These are phyloP conservation scores for Scedosporium minutisporum DNA, from an alignment of 2,329 filamentous ascomycete species.

Conservation along the genomic window DNA sequence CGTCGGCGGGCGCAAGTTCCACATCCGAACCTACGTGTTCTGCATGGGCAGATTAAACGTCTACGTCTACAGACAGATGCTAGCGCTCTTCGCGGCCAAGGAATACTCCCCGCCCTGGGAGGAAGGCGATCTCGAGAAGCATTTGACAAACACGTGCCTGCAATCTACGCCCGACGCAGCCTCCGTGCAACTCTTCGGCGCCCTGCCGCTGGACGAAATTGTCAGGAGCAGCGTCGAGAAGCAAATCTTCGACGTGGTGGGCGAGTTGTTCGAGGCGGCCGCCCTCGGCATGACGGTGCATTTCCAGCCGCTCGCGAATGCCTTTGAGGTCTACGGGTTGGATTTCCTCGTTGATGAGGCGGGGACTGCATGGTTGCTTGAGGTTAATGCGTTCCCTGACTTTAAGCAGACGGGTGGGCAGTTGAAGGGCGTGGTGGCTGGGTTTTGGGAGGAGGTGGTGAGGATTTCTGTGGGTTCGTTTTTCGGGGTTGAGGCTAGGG, in stretches of 20 bases:
- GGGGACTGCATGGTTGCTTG: slow-evolving; percentile 65
- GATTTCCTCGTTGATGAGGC: slow-evolving; percentile 73
- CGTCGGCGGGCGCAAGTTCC: slow-evolving; percentile 74
- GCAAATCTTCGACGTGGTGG: slow-evolving; percentile 66
- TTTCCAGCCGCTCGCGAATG: slow-evolving; percentile 81
- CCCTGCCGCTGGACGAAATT: slow-evolving; percentile 43
- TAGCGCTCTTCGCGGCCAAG: slow-evolving; percentile 79
- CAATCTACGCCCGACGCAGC: slow-evolving; percentile 49
- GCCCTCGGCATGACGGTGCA: slow-evolving; percentile 76
- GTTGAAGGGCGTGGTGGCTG: slow-evolving; percentile 60
- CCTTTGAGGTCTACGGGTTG: slow-evolving; percentile 84
- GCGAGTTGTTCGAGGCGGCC: slow-evolving; percentile 77
- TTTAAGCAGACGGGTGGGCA: slow-evolving; percentile 88
- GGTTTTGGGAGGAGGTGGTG: slow-evolving; percentile 68
- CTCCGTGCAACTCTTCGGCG: slow-evolving; percentile 68
- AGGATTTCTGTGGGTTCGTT: slow-evolving; percentile 57
- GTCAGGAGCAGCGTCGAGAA: slow-evolving; percentile 57
- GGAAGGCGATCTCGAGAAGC: slow-evolving; percentile 50
- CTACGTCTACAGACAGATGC: slow-evolving; percentile 83
- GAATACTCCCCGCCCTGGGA: slow-evolving; percentile 59
- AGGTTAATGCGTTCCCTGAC: slow-evolving; percentile 94
- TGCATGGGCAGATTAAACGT: slow-evolving; percentile 69
- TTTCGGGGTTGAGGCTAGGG: slow-evolving; percentile 34
- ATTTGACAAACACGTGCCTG: slow-evolving; percentile 93
- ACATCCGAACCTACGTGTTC: slow-evolving; percentile 86